Base-by-base conservation (phyloP, 2,329 filamentous ascomycete genomes). In the Fusarium sororula region DNA sequence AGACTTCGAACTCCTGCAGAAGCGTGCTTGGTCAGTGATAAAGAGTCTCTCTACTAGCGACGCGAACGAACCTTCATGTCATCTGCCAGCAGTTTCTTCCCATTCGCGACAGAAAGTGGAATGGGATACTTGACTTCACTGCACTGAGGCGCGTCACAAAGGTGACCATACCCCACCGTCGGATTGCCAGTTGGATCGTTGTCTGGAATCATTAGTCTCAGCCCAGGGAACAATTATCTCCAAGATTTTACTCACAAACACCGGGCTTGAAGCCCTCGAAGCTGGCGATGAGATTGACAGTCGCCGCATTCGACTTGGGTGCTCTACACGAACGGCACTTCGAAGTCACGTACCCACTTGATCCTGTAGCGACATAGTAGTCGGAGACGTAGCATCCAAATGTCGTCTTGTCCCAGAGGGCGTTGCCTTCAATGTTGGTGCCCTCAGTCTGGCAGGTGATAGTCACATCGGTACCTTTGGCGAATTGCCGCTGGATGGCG, bases 161-260 rank as follows among this genome's bases (percentile, higher is more conserved):
- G 80, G 73, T 88, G 87, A 22, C 87, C 87, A 68, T 87, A 87
- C 7, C 86, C 87, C 1, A 88, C 83, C 8, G 85, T 88, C 1
- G 85, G 84, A 32, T 84, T 79, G 35, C 85, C 85, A 50, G 83
- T 82, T 24, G 85, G 83, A 66, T 88, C 86, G 20, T 56, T 70
- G 60, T 79, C 77, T 77, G 10, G 7, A 8, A 18, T 7, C 1
- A 7, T 30, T 3, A n/a, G 28, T 18, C 10, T 39, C 6, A 26
- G 9, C 7, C 7, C 4, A 15, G 1, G 6, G 5, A 7, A 12
- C 8, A 7, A 15, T 17, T 15, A 12, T 6, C 10, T 9, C 7
- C 7, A 5, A 14, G 2, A 13, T 2, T 18, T 2, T 11, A 68
- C 72, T 61, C 38, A 76, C 75, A 77, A 30, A 65, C 28, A 38